Base-by-base conservation (phyloP, 2,329 filamentous ascomycete genomes). In the Tolypocladium tundrense region DNA sequence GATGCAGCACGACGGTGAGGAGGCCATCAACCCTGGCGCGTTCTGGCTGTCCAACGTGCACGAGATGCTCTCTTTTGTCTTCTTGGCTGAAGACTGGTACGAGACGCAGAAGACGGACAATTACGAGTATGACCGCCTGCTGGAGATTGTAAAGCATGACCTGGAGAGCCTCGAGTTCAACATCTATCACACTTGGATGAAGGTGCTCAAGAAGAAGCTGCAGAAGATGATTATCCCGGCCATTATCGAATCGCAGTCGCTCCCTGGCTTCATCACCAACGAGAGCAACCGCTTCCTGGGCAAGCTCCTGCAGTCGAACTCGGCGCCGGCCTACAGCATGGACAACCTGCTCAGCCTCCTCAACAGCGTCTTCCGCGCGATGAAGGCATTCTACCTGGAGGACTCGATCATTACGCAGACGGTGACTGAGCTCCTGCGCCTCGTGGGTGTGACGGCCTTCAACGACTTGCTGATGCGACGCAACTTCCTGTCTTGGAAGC, bases 171-270 rank as follows among this genome's bases (percentile, higher is more conserved):
- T 99, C 62, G 94, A 99, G 76, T 99, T 99, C 80, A 99, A 99
- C 79, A 99, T 99, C 68, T 99, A 99, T 76, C 94, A 99, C 76
- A 99, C 94, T 33, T 99, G 94, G 94, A 99, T 99, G 94, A 99
- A 99, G 81, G 90, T 97, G 58, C 79, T 99, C 69, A 99, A 99
- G 84, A 97, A 97, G 85, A 96, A 96, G 78, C 82, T 99, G 62
- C 91, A 95, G 68, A 97, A 97, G 83, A 99, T 99, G 94, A 95
- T 99, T 69, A 96, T 99, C 56, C 94, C 94, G 1, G 94, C 94
- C 58, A 99, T 99, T 72, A 99, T 99, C 69, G 94, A 99, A 74
- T 97, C 93, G 53, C 94, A 99, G 74, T 97, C 94, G 31, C 85
- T 99, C 61, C 94, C 94, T 55, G 94, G 94, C 65, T 99, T 99